A percentile compares a stretch with the other conserved stretches of the same genome.
These are phyloP conservation scores for Fusarium secorum DNA, from an alignment of 2,329 filamentous ascomycete genomes.

Conservation along the genomic window DNA sequence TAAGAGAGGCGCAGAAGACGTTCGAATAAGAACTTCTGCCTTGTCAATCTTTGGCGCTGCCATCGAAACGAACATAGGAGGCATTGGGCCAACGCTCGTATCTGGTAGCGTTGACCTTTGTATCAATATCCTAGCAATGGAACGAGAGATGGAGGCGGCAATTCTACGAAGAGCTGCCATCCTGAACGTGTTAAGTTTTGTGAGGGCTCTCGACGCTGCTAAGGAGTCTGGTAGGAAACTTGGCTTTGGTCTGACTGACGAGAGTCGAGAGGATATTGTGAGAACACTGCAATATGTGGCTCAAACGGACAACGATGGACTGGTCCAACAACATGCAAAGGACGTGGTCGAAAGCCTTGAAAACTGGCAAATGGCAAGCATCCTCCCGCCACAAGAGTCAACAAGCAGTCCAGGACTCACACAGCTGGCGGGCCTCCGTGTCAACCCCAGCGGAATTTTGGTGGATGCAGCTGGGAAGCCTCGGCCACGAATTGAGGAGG, in stretches of 20 bases:
- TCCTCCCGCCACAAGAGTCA: slow-evolving; percentile 51
- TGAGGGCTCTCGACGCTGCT: slow-evolving; percentile 65
- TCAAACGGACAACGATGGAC: slow-evolving; percentile 70
- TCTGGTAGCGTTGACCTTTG: slow-evolving; percentile 68
- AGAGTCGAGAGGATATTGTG: slow-evolving; percentile 68
- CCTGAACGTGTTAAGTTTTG: slow-evolving; percentile 67
- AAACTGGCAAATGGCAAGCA: slow-evolving; percentile 63
- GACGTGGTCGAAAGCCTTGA: slow-evolving; percentile 73
- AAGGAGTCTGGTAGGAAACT: slow-evolving; percentile 55
- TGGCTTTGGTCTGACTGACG: slow-evolving; percentile 62
- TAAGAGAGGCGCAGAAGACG: slow-evolving; percentile 71
- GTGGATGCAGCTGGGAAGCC: slow-evolving; percentile 38
- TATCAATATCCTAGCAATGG: slow-evolving; percentile 68
- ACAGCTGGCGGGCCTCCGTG: slow-evolving; percentile 50
- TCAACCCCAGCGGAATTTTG: slow-evolving; percentile 44
- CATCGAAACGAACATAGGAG: slow-evolving; percentile 67
- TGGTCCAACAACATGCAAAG: slow-evolving; percentile 71
- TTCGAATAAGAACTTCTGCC: slow-evolving; percentile 73
- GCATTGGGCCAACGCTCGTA: slow-evolving; percentile 61
- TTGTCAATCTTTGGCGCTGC: slow-evolving; percentile 69
- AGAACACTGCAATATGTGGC: slow-evolving; percentile 70
- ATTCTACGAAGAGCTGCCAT: slow-evolving; percentile 74
- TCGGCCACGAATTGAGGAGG: slow-evolving; percentile 64
- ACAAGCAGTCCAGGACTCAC: slow-evolving; percentile 39
- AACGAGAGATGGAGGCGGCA: slow-evolving; percentile 65